These are phyloP conservation scores for Neocallimastix lanati DNA, from an alignment of 192 early-diverging fungal species.

Conservation along the genomic window DNA sequence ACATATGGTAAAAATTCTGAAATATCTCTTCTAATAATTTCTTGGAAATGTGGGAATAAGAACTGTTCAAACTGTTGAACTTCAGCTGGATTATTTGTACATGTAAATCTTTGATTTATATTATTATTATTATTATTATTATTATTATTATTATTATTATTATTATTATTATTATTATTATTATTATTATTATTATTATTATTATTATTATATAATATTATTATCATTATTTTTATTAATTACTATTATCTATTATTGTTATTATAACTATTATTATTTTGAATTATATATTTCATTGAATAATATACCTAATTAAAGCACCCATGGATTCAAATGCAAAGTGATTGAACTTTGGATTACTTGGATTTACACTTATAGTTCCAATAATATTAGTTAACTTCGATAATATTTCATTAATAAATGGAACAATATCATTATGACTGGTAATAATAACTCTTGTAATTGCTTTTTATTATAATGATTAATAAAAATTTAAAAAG, in stretches of 20 bases:
- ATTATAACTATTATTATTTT: no score
- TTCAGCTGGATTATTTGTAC: conserved; percentile 42
- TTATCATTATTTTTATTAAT: no score
- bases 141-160: no score
- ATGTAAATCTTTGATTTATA: conserved; percentile 44
- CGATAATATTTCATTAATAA: conserved; percentile 42
- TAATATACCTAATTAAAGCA: conserved; percentile 45
- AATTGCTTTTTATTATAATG: conserved; percentile 39
- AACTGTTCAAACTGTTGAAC: conserved; percentile 66
- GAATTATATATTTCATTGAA: no score
- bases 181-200: no score
- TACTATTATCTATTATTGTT: no score
- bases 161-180: no score
- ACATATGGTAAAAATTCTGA: conserved; percentile 90
- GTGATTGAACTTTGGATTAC: conserved; percentile 95
- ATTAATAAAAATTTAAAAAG: no score
- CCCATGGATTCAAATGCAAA: conserved; percentile 87
- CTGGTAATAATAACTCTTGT: conserved; percentile 71
- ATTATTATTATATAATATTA: no score
- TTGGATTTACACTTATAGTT: conserved; percentile 80
- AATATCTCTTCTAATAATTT: conserved; percentile 68
- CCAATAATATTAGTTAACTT: conserved; percentile 61
- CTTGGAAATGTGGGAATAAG: conserved; percentile 77
- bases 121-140: no score
- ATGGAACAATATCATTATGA: conserved; percentile 50